phyloP scores from a whole-genome alignment of 192 early-diverging fungal species.

The Coemansia sp. region DNA sequence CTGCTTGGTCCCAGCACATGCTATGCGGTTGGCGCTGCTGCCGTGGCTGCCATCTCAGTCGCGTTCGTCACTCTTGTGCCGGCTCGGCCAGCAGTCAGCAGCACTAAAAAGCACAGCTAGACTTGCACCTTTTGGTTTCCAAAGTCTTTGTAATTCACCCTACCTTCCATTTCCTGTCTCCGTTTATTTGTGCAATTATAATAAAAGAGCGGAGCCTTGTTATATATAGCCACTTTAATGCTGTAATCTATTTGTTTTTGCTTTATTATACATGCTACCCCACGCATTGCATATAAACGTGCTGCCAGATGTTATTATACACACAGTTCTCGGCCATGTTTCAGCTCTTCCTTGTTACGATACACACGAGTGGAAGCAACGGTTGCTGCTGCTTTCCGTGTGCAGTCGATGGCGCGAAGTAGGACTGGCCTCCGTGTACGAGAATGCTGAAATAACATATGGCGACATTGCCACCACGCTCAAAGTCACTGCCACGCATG shows the following conservation, averaged over 20 bases:
- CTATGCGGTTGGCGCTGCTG: slow-evolving; percentile 61
- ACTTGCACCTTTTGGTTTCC: neutral
- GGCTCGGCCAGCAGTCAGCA: neutral
- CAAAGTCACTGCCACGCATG: neutral
- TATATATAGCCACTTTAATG: no score
- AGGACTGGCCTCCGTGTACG: neutral
- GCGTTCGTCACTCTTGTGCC: slow-evolving; percentile 29
- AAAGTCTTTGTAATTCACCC: no score
- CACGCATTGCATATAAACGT: neutral
- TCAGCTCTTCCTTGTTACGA: neutral
- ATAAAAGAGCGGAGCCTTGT: neutral
- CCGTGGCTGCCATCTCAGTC: slow-evolving; percentile 49
- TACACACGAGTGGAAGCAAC: neutral
- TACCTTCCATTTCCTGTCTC: neutral
- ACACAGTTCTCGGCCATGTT: neutral
- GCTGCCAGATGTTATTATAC: neutral
- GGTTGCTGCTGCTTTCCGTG: neutral
- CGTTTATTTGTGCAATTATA: neutral
- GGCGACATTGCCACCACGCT: neutral
- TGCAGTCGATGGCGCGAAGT: neutral
- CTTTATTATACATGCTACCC: neutral
- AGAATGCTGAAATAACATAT: neutral
- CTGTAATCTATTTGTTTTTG: neutral
- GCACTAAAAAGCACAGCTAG: neutral
- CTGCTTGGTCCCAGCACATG: slow-evolving; percentile 62